phyloP scores from a whole-genome alignment of 371 early-diverging fungal species.

The Mucor lusitanicus region DNA sequence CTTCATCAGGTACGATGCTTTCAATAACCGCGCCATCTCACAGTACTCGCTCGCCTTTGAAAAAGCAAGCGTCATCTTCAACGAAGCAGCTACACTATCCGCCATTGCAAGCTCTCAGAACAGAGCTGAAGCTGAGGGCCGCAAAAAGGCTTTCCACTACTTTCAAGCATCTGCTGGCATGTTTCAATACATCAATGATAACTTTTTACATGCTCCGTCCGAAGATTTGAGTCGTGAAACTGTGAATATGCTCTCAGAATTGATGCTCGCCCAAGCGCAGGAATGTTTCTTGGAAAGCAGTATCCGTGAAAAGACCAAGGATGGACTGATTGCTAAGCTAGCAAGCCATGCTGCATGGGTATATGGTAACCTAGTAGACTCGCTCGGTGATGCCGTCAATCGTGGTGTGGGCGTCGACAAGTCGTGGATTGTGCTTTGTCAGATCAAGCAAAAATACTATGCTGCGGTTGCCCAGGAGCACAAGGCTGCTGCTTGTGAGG shows the following conservation, averaged over 20 bases:
- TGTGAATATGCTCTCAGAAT: conserved; percentile 77
- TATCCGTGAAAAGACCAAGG: conserved; percentile 83
- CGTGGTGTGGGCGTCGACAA: conserved; percentile 62
- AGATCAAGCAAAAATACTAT: conserved; percentile 88
- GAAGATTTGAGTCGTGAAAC: conserved; percentile 88
- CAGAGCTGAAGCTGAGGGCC: conserved; percentile 73
- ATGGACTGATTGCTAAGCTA: conserved; percentile 83
- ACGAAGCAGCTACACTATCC: conserved; percentile 82
- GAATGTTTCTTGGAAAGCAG: conserved; percentile 91
- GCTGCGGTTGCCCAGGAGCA: conserved; percentile 83
- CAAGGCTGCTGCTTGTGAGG: conserved; percentile 74
- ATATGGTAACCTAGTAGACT: conserved; percentile 73
- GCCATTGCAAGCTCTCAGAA: conserved; percentile 74
- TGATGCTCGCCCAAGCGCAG: conserved; percentile 95
- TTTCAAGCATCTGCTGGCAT: conserved; percentile 93
- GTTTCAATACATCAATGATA: conserved; percentile 93
- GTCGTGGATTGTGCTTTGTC: conserved; percentile 67
- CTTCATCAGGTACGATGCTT: conserved; percentile 79
- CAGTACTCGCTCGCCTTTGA: conserved; percentile 95
- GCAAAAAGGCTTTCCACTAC: conserved; percentile 83
- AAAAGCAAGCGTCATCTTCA: conserved; percentile 94
- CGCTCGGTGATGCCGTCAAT: conserved; percentile 57
- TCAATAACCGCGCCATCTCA: conserved; percentile 53
- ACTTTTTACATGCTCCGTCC: conserved; percentile 95
- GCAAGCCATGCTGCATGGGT: conserved; percentile 83